These are phyloP conservation scores for Hypoxylon sp. DNA, from an alignment of 2,329 filamentous ascomycete genomes.

Conservation along the genomic window DNA sequence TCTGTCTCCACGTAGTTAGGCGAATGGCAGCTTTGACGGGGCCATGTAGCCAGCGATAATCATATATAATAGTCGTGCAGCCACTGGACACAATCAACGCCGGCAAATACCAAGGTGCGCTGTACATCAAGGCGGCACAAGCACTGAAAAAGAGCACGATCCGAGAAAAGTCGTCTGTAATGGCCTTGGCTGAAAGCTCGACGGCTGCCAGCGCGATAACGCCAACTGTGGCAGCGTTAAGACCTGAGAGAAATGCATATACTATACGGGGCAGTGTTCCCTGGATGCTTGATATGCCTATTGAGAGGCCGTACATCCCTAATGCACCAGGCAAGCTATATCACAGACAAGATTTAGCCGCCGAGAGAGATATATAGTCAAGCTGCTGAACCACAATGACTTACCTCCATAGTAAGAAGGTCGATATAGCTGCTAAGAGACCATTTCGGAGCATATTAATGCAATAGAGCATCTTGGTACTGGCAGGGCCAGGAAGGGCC, in stretches of 20 bases:
- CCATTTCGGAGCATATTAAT: slow-evolving; percentile 76
- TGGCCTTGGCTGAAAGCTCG: slow-evolving; percentile 76
- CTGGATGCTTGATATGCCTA: slow-evolving; percentile 74
- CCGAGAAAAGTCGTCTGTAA: slow-evolving; percentile 74
- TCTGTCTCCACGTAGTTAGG: neutral
- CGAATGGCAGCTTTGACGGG: slow-evolving; percentile 44
- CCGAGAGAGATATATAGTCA: neutral
- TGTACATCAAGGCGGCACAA: slow-evolving; percentile 77
- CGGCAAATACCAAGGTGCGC: slow-evolving; percentile 82
- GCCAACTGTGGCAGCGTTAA: slow-evolving; percentile 81
- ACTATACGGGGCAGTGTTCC: slow-evolving; percentile 72
- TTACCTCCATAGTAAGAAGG: slow-evolving; percentile 76
- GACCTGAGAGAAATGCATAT: slow-evolving; percentile 78
- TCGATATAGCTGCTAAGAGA: slow-evolving; percentile 69
- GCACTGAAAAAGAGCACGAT: slow-evolving; percentile 75
- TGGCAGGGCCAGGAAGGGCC: slow-evolving; percentile 76
- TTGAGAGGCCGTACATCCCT: slow-evolving; percentile 77
- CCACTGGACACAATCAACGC: slow-evolving; percentile 72
- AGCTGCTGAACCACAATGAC: slow-evolving; percentile 8
- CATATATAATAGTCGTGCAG: slow-evolving; percentile 67
- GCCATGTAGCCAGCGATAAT: slow-evolving; percentile 67
- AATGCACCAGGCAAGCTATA: slow-evolving; percentile 77
- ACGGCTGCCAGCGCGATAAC: slow-evolving; percentile 80
- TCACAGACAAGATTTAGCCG: neutral
- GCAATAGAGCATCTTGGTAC: slow-evolving; percentile 80